Conservation (phyloP, 139 green algal species). For the Coccomyxa sp. region DNA sequence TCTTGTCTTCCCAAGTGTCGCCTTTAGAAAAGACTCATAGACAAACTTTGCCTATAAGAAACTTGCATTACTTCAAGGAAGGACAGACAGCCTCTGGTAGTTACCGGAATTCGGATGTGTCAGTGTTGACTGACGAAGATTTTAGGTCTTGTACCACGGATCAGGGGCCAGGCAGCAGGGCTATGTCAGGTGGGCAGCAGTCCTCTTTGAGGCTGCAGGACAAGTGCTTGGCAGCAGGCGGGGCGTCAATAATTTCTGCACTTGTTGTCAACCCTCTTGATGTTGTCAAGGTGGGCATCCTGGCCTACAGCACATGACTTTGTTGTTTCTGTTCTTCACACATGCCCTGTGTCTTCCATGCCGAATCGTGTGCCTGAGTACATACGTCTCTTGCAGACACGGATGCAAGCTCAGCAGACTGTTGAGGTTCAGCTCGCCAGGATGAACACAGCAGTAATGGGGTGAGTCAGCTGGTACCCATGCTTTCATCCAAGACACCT, state of each 20-base stretch:
- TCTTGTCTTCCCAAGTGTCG: too few relatives aligned
- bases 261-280: conserved; percentile 78
- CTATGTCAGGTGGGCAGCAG: too few relatives aligned
- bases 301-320: background rate
- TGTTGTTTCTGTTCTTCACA: background rate
- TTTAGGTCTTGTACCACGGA: too few relatives aligned
- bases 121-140: too few relatives aligned
- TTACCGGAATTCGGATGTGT: too few relatives aligned
- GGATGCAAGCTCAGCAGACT: conserved; percentile 45
- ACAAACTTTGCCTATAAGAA: too few relatives aligned
- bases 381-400: conserved; percentile 17
- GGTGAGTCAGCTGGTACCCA: too few relatives aligned
- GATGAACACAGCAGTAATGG: background rate
- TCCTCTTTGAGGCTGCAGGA: conserved; percentile 1
- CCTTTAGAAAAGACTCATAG: too few relatives aligned
- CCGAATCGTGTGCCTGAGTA: background rate
- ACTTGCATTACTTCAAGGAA: too few relatives aligned
- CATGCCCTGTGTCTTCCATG: background rate
- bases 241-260: conserved; percentile 58
- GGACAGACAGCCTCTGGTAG: too few relatives aligned
- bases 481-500: background rate
- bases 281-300: conserved; percentile 67
- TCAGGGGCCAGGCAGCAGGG: too few relatives aligned
- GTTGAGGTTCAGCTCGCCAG: background rate
- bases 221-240: conserved; percentile 44